phyloP scores from a whole-genome alignment of 208 protist genomes.

The Herpetomonas muscarum region DNA sequence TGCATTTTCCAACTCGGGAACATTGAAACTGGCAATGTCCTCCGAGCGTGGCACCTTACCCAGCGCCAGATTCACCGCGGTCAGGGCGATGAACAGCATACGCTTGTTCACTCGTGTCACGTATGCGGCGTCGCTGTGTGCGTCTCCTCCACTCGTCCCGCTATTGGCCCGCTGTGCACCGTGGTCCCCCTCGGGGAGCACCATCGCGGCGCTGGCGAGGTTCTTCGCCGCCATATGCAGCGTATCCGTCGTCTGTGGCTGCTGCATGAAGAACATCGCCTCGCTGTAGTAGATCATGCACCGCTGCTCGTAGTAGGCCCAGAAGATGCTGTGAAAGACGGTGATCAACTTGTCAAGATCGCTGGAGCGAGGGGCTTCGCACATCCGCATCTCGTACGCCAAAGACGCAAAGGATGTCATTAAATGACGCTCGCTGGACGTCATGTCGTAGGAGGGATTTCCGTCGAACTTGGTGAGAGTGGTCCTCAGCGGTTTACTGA shows the following conservation, averaged over 20 bases:
- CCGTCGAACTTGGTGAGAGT: conserved; percentile 6
- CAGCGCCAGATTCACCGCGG: conserved; percentile 45
- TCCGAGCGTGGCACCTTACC: conserved; percentile 21
- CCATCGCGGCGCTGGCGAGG: conserved; percentile 49
- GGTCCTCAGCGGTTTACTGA: conserved; percentile 42
- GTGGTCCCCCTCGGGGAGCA: conserved; percentile 28
- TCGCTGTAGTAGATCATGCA: conserved; percentile 66
- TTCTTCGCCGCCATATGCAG: conserved; percentile 42
- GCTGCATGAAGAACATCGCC: conserved; percentile 50
- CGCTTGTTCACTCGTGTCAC: conserved; percentile 22
- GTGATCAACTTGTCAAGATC: conserved; percentile 43
- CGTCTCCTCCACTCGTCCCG: neutral
- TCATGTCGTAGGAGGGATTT: conserved; percentile 1
- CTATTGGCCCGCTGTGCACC: neutral
- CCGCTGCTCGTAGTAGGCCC: conserved; percentile 40
- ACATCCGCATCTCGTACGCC: conserved; percentile 54
- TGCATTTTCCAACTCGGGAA: conserved; percentile 46
- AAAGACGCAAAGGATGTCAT: conserved; percentile 51
- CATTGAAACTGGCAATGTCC: conserved; percentile 14
- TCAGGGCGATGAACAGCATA: conserved; percentile 53
- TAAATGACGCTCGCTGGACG: conserved; percentile 25
- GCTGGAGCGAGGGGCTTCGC: conserved; percentile 31
- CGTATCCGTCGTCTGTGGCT: conserved; percentile 31
- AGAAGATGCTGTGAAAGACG: conserved; percentile 53
- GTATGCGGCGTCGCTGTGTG: neutral